phyloP scores from a whole-genome alignment of 352 stramenopile genomes.

The Globisporangium takayamanum region DNA sequence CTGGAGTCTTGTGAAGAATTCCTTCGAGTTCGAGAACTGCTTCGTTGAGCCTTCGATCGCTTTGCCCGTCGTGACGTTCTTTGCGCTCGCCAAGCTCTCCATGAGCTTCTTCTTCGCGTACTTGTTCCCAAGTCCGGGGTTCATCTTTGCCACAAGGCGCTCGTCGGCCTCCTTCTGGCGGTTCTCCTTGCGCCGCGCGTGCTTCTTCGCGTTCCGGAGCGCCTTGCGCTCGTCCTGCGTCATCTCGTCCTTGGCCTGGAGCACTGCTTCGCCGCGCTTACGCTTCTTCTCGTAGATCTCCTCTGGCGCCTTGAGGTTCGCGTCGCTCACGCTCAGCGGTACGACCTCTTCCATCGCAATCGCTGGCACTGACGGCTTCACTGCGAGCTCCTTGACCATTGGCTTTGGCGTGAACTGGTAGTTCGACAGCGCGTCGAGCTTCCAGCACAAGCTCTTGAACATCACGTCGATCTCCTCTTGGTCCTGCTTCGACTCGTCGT shows the following conservation, averaged over 20 bases:
- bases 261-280: constrained; percentile 74
- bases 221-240: constrained; percentile 83
- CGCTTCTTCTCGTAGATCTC: constrained; percentile 86
- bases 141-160: constrained; percentile 90
- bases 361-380: constrained; percentile 72
- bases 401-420: constrained; percentile 94
- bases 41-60: constrained; percentile 74
- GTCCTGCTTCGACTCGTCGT: constrained; percentile 89
- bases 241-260: constrained; percentile 85
- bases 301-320: constrained; percentile 76
- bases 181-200: constrained; percentile 86
- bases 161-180: constrained; percentile 88
- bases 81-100: constrained; percentile 67
- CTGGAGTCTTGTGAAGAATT: constrained; percentile 80
- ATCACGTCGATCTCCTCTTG: constrained; percentile 93
- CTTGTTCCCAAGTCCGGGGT: constrained; percentile 93
- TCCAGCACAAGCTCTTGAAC: constrained; percentile 93
- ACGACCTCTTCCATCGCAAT: constrained; percentile 85
- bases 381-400: constrained; percentile 87
- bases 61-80: constrained; percentile 83
- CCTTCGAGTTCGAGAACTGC: constrained; percentile 86
- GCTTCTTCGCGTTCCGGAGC: constrained; percentile 88
- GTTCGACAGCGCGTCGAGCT: constrained; percentile 93
- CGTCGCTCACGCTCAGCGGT: constrained; percentile 78
- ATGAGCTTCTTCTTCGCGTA: constrained; percentile 93